phyloP scores from a whole-genome alignment of 192 early-diverging fungal genomes.

The Backusella liffmaniae region DNA sequence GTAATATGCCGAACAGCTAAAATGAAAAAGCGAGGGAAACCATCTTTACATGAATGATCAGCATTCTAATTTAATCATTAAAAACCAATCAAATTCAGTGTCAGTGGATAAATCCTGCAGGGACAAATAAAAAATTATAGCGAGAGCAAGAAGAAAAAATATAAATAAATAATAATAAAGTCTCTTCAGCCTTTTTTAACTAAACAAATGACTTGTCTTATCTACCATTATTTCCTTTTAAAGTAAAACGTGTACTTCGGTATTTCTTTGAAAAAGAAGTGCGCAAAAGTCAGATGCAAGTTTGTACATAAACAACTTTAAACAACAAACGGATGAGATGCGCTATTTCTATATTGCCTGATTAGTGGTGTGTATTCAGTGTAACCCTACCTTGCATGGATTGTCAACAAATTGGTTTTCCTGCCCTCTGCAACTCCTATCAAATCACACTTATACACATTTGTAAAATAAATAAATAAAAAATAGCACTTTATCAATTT shows the following conservation, averaged over 20 bases:
- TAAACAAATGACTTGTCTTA: background rate
- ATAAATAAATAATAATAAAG: constrained; percentile 1
- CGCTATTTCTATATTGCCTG: constrained; percentile 5
- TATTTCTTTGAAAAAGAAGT: constrained; percentile 7
- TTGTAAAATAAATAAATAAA: constrained; percentile 3
- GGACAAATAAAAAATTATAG: background rate
- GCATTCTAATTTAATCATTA: constrained; percentile 11
- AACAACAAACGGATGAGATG: background rate
- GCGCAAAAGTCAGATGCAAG: constrained; percentile 17
- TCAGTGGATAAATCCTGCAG: background rate
- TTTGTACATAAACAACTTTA: constrained; percentile 6
- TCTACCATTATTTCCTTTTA: background rate
- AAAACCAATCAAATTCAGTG: constrained; percentile 7
- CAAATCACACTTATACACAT: constrained; percentile 5
- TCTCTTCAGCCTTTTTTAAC: background rate
- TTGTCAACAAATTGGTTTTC: constrained; percentile 14
- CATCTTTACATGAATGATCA: background rate
- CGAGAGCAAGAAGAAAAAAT: background rate
- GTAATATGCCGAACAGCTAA: constrained; percentile 2
- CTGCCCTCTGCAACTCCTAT: background rate
- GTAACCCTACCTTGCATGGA: constrained; percentile 15
- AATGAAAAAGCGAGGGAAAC: background rate
- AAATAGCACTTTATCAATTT: constrained; percentile 2
- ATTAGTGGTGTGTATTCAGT: constrained; percentile 1
- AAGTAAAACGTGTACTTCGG: background rate